These are phyloP conservation scores for Melanopsichium pennsylvanicum DNA, from an alignment of 1,284 basidiomycete genomes.

Conservation along the genomic window DNA sequence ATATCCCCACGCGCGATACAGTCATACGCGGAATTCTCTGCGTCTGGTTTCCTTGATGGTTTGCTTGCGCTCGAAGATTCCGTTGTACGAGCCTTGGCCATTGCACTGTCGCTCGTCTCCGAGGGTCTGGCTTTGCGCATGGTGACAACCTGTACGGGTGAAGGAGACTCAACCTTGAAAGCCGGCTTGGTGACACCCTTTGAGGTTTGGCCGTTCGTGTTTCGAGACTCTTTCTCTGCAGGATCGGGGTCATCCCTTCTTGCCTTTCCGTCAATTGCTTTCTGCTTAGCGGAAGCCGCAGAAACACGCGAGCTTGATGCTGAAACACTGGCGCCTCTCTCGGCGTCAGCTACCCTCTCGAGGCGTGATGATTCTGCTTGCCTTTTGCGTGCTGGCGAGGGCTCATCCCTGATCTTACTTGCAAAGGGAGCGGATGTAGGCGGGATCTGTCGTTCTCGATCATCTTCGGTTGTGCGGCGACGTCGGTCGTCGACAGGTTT, in stretches of 20 bases:
- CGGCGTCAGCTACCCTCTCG: not conserved
- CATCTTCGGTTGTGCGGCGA: not conserved
- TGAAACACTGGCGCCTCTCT: not conserved
- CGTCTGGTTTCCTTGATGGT: not conserved
- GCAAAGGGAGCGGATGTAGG: not conserved
- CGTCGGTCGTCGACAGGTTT: not conserved
- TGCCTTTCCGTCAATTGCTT: not conserved
- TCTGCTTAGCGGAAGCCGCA: not conserved
- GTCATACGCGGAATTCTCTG: not conserved
- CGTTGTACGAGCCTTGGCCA: not conserved
- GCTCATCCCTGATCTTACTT: not conserved
- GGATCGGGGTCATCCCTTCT: not conserved
- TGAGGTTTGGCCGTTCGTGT: not conserved
- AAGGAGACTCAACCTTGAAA: not conserved
- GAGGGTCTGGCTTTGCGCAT: slow-evolving; percentile 21
- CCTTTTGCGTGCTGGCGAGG: not conserved
- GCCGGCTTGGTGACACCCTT: not conserved
- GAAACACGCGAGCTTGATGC: not conserved
- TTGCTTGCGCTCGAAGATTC: not conserved
- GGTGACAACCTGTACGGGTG: slow-evolving; percentile 21
- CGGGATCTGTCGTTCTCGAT: not conserved
- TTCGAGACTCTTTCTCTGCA: not conserved
- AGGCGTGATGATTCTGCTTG: not conserved
- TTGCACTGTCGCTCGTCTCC: not conserved
- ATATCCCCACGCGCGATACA: not conserved